Conservation (phyloP, 1,139 yeast species). For the Protomyces gravidus region DNA sequence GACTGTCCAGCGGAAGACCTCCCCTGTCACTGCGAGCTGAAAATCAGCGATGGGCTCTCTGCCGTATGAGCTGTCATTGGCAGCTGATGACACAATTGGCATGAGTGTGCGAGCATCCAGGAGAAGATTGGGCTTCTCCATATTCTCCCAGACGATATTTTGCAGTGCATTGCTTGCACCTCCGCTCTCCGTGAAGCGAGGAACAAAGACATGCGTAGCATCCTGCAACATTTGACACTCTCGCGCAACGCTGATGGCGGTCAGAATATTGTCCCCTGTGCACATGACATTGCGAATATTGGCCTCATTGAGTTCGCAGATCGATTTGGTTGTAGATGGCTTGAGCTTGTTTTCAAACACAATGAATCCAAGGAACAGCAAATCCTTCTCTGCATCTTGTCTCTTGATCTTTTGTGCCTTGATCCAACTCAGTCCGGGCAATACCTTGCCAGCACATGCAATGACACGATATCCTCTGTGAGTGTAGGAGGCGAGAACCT, state of each 20-base stretch:
- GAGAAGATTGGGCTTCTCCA: constrained; percentile 40
- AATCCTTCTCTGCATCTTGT: constrained; percentile 60
- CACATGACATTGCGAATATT: constrained; percentile 86
- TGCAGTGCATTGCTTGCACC: constrained; percentile 22
- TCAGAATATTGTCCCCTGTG: constrained; percentile 91
- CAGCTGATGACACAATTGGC: constrained; percentile 41
- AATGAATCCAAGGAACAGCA: constrained; percentile 80
- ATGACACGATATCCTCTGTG: constrained; percentile 92
- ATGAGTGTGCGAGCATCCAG: constrained; percentile 62
- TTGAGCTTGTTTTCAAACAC: constrained; percentile 88
- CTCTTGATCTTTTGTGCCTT: constrained; percentile 48
- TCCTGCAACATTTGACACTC: constrained; percentile 66
- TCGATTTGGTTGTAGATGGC: constrained; percentile 58
- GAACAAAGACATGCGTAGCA: constrained; percentile 57
- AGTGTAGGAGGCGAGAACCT: constrained; percentile 73
- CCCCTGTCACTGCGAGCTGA: constrained; percentile 83
- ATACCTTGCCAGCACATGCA: constrained; percentile 75
- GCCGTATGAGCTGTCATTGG: constrained; percentile 33
- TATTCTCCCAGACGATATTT: constrained; percentile 41
- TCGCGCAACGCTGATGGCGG: constrained; percentile 88
- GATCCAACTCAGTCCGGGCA: constrained; percentile 47
- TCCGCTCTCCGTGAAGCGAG: constrained; percentile 48
- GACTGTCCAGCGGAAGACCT: constrained; percentile 74
- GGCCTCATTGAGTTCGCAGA: constrained; percentile 59
- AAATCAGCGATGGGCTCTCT: constrained; percentile 17